A percentile compares a stretch with the other conserved stretches of the same genome.
Conservation (phyloP, 495 filamentous ascomycete species). For the Penicillium dipodomyicola region DNA sequence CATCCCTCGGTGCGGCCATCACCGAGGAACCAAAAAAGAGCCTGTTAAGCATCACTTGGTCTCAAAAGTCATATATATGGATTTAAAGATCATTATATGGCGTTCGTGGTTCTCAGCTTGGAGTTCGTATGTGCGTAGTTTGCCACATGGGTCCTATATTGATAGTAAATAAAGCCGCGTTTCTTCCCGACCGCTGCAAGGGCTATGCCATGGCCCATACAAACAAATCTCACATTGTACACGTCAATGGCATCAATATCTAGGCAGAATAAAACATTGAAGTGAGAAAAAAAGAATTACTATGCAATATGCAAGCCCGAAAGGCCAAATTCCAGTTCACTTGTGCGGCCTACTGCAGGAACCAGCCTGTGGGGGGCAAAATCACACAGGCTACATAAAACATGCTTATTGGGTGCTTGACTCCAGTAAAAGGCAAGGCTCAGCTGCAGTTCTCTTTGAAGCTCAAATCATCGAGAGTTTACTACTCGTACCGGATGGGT, state of each 20-base stretch:
- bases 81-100: background rate
- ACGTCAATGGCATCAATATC: slow-evolving; percentile 11
- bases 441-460: slow-evolving; percentile 8
- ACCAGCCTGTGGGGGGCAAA: slow-evolving; percentile 30
- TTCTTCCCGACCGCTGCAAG: slow-evolving; percentile 12
- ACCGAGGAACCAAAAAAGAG: background rate
- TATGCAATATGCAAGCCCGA: slow-evolving; percentile 1
- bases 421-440: slow-evolving; percentile 13
- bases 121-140: background rate
- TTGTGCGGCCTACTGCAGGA: slow-evolving; percentile 47
- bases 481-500: slow-evolving; percentile 9
- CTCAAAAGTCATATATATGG: background rate
- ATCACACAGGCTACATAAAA: slow-evolving; percentile 6
- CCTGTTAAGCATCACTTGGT: background rate
- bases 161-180: slow-evolving; percentile 1
- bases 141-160: slow-evolving; percentile 16
- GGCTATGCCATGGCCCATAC: slow-evolving; percentile 6
- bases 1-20: slow-evolving; percentile 12
- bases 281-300: background rate
- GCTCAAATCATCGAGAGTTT: slow-evolving; percentile 10
- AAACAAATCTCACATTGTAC: slow-evolving; percentile 6
- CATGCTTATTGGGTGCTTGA: slow-evolving; percentile 15
- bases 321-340: slow-evolving; percentile 16
- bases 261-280: background rate
- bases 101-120: background rate